phyloP scores from a whole-genome alignment of 805 yeast genomes.

The Trichomonascus vanleenenianus region DNA sequence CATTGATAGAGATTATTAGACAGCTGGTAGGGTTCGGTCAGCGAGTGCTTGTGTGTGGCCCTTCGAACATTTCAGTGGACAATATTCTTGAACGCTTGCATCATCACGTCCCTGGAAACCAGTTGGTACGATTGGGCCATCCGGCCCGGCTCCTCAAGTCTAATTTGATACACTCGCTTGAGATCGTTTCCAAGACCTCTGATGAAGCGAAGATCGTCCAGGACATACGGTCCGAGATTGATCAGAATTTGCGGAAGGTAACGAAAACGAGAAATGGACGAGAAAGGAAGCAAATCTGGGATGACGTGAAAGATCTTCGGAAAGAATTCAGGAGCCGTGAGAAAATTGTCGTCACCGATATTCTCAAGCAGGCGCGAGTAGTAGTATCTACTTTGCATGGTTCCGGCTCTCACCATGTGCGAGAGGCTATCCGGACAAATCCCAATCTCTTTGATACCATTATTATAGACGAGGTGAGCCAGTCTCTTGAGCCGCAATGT shows the following conservation, averaged over 20 bases:
- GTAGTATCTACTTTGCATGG: constrained; percentile 85
- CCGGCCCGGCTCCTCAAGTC: constrained; percentile 73
- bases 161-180: constrained; percentile 66
- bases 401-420: constrained; percentile 63
- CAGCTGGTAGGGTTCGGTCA: constrained; percentile 51
- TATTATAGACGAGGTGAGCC: constrained; percentile 93
- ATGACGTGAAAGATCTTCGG: constrained; percentile 57
- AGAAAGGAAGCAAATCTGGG: constrained; percentile 62
- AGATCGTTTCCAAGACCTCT: constrained; percentile 52
- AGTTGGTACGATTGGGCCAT: constrained; percentile 81
- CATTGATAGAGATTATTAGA: constrained; percentile 71
- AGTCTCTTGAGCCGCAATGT: constrained; percentile 88
- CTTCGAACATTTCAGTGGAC: constrained; percentile 89
- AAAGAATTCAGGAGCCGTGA: constrained; percentile 67
- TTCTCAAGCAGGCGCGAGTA: constrained; percentile 55
- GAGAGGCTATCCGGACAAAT: constrained; percentile 37
- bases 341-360: constrained; percentile 48
- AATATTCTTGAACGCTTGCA: constrained; percentile 74
- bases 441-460: constrained; percentile 58
- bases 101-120: constrained; percentile 34
- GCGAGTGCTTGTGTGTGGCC: constrained; percentile 81
- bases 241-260: constrained; percentile 41
- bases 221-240: constrained; percentile 68
- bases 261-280: constrained; percentile 52
- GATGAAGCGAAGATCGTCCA: constrained; percentile 53